Evolutionary conservation across 106 monocot genomes (phyloP).

Genomic region (Posidonia australis): DNA sequence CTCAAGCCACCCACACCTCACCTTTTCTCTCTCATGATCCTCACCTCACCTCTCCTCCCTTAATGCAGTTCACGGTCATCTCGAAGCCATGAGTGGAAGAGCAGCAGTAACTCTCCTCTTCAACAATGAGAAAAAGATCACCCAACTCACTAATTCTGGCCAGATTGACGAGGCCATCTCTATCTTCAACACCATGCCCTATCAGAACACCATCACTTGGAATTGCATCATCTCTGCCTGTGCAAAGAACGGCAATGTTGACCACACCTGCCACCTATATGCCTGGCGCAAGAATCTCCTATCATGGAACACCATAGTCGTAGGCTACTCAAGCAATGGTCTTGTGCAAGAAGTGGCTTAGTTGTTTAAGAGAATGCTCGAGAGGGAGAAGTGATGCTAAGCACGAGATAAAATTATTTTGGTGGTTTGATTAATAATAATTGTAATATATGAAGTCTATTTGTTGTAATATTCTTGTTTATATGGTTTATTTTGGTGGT

Average conservation of each 20-base stretch:
- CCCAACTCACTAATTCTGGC: conserved; percentile 34
- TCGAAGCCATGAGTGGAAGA: background rate
- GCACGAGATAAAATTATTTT: too few species aligned
- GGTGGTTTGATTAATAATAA: too few species aligned
- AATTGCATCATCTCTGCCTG: conserved; percentile 22
- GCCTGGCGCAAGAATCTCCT: conserved; percentile 7
- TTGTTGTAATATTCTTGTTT: too few species aligned
- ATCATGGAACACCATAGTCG: conserved; percentile 25
- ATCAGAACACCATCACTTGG: conserved; percentile 41
- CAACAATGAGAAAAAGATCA: conserved; percentile 34
- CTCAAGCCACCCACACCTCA: too few species aligned
- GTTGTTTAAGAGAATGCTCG: conserved; percentile 33
- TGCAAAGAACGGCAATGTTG: conserved; percentile 5
- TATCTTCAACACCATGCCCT: conserved; percentile 34
- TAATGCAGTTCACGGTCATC: too few species aligned
- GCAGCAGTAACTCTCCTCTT: background rate
- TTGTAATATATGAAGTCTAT: too few species aligned
- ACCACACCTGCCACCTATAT: conserved; percentile 8
- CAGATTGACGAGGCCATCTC: conserved; percentile 43
- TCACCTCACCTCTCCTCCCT: too few species aligned
- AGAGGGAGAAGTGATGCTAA: too few species aligned
- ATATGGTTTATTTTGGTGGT: too few species aligned
- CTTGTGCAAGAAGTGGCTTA: background rate
- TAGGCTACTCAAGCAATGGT: conserved; percentile 12
- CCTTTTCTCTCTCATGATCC: too few species aligned